A percentile compares a stretch with the other conserved stretches of the same genome.
Evolutionary conservation across 2,329 filamentous ascomycete genomes (phyloP).

Genomic region (Epichloe sp.): DNA sequence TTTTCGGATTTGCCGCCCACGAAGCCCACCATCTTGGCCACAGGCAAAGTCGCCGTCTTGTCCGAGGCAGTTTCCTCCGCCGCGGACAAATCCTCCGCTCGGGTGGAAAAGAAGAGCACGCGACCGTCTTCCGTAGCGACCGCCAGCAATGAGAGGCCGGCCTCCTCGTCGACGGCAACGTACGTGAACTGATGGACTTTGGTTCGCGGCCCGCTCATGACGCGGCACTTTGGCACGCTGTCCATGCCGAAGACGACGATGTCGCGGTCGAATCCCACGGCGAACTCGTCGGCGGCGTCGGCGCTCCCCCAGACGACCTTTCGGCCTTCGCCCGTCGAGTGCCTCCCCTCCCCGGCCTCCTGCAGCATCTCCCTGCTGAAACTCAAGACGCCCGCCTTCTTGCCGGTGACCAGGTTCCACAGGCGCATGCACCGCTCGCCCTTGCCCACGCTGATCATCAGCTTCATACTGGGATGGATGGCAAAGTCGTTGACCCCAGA

Average conservation of each 20-base stretch:
- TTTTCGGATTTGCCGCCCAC: slow-evolving; percentile 61
- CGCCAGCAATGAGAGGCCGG: slow-evolving; percentile 42
- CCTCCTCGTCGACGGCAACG: slow-evolving; percentile 36
- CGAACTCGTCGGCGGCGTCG: slow-evolving; percentile 67
- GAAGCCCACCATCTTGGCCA: slow-evolving; percentile 59
- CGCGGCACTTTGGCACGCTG: slow-evolving; percentile 63
- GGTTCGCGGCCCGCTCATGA: slow-evolving; percentile 53
- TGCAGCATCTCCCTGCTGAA: slow-evolving; percentile 63
- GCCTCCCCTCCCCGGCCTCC: slow-evolving; percentile 63
- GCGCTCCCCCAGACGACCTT: slow-evolving; percentile 69
- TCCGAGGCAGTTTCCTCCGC: slow-evolving; percentile 24
- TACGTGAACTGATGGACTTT: slow-evolving; percentile 81
- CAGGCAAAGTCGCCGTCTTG: slow-evolving; percentile 26
- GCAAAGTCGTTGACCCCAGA: slow-evolving; percentile 92
- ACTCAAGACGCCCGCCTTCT: slow-evolving; percentile 85
- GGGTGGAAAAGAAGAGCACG: slow-evolving; percentile 70
- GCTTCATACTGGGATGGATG: slow-evolving; percentile 88
- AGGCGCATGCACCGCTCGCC: slow-evolving; percentile 85
- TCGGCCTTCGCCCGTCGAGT: slow-evolving; percentile 69
- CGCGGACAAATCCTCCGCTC: slow-evolving; percentile 28
- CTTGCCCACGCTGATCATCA: slow-evolving; percentile 86
- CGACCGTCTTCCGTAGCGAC: slow-evolving; percentile 85
- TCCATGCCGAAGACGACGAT: slow-evolving; percentile 79
- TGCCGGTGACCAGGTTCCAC: slow-evolving; percentile 94
- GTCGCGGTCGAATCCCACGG: slow-evolving; percentile 78